phyloP scores from a whole-genome alignment of 2,329 filamentous ascomycete species.

The Botrytis medusae region DNA sequence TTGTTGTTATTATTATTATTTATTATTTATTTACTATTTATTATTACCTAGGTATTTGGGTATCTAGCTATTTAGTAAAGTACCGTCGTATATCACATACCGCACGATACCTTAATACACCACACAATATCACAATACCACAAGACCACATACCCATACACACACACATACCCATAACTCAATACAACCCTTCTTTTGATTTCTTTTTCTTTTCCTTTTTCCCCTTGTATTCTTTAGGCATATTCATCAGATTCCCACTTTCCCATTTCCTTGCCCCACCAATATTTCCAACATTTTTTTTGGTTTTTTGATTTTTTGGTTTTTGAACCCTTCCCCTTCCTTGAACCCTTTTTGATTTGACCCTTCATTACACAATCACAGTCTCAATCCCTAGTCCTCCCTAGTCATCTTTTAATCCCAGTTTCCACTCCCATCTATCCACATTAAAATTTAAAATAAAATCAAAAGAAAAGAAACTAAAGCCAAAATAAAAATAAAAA shows the following conservation, averaged over 20 bases:
- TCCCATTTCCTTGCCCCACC: not conserved
- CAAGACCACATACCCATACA: too few relatives aligned
- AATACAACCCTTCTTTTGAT: not conserved
- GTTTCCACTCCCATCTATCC: not conserved
- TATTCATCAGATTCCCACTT: not conserved
- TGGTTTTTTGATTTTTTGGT: too few relatives aligned
- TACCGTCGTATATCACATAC: not conserved
- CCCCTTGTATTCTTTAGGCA: not conserved
- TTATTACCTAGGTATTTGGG: too few relatives aligned
- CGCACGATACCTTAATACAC: not conserved
- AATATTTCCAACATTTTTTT: not conserved
- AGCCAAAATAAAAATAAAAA: not conserved
- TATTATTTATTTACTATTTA: too few relatives aligned
- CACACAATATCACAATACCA: too few relatives aligned
- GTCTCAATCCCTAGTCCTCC: not conserved
- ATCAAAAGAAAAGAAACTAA: conserved; percentile 2
- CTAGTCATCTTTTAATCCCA: not conserved
- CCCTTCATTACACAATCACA: not conserved
- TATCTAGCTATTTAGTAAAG: not conserved
- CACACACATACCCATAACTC: not conserved
- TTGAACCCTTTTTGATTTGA: not conserved
- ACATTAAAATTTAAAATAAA: not conserved
- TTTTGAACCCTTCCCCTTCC: conserved; percentile 8
- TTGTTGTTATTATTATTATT: too few relatives aligned
- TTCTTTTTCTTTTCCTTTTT: not conserved